Evolutionary conservation across 495 filamentous ascomycete species (phyloP), one percentile per base, ranked within the genome.

Genomic region (Aspergillus olivimuriae): DNA sequence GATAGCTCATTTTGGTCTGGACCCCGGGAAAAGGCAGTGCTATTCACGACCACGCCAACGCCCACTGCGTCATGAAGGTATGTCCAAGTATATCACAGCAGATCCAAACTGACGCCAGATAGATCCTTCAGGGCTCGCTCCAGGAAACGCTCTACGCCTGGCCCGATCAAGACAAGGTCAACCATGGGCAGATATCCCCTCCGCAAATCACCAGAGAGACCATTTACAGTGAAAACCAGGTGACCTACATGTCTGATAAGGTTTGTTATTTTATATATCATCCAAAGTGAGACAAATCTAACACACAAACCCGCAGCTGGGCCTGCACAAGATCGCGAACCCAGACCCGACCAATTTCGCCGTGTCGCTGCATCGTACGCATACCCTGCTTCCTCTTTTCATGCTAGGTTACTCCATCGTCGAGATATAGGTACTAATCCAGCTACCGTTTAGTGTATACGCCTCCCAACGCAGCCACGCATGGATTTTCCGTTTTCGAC

Each of bases 1-100:
- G 6, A 28, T 37, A 91, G 79, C 74, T 95, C 36, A 78, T 96
- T 15, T 75, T 96, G 9, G 90, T 95, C n/a, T 96, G 90, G 90
- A 83, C 76, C 10, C 90, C 90, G 15, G 85, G 87, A n/a, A 87
- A 87, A 62, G 78, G 78, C 16, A 89, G 82, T 55, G 79, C 80
- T 1, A 85, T 95, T 47, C 90, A 96, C 62, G 90, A 96, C 55
- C 87, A 92, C 60, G 84, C 86, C 48, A 81, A 87, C 54, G 83
- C 87, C 18, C 86, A 90, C 53, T 92, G 87, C 42, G 64, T 80
- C 23, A 80, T 80, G 76, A 80, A 80, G 64, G 74, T 73, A 63
- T 3, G 34, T 18, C 35, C n/a, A 24, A n/a, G n/a, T n/a, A n/a
- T n/a, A n/a, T n/a, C n/a, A n/a, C n/a, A n/a, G n/a, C n/a, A n/a